These are phyloP conservation scores for Podaxis rugospora DNA, from an alignment of 768 basidiomycete genomes.

Conservation along the genomic window DNA sequence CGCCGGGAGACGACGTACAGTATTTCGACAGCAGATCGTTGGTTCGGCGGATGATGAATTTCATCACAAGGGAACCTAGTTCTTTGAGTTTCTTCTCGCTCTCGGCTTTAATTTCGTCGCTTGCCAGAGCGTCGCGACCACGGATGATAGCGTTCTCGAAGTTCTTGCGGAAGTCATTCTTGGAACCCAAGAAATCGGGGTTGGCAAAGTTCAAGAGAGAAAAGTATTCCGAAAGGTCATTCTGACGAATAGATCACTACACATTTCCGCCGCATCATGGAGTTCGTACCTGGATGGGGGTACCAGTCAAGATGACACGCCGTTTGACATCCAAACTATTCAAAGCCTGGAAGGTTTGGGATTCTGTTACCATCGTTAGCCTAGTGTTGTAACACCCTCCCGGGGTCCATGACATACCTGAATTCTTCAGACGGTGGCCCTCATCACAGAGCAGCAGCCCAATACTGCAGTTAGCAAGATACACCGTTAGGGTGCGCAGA, in stretches of 20 bases:
- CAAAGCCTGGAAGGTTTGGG: constrained; percentile 81
- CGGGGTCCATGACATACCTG: constrained; percentile 48
- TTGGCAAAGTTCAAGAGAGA: constrained; percentile 92
- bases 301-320: constrained; percentile 91
- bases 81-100: constrained; percentile 91
- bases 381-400: neutral
- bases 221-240: constrained; percentile 93
- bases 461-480: constrained; percentile 77
- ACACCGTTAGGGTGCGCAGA: constrained; percentile 70
- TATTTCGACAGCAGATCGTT: constrained; percentile 96
- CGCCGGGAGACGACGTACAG: constrained; percentile 45
- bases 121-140: constrained; percentile 86
- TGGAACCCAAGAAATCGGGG: constrained; percentile 83
- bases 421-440: constrained; percentile 95
- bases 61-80: constrained; percentile 79
- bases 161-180: constrained; percentile 91
- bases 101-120: constrained; percentile 68
- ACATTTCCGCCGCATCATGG: neutral
- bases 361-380: constrained; percentile 45
- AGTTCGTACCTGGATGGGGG: constrained; percentile 73
- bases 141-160: constrained; percentile 90
- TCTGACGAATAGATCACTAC: constrained; percentile 38
- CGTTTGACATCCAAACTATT: constrained; percentile 81
- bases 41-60: constrained; percentile 92
- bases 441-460: constrained; percentile 96